A percentile compares a stretch with the other conserved stretches of the same genome.
Evolutionary conservation across 1,284 basidiomycete genomes (phyloP).

Genomic region (Mycena sp.): DNA sequence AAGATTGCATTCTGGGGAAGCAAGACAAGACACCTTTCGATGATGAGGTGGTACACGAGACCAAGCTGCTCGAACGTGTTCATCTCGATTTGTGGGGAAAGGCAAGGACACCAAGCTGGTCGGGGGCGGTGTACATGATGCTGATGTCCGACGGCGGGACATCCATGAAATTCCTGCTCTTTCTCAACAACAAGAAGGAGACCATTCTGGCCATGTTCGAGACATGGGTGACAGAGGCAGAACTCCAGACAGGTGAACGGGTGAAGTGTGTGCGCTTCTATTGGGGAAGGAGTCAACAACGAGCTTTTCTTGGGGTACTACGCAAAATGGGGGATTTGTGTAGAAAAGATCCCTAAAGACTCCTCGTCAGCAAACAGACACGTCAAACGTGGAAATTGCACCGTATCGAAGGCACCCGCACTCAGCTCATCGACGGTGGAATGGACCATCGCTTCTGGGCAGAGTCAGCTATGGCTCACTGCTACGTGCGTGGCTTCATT

Average conservation of each 20-base stretch:
- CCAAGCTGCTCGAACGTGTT: too few species aligned
- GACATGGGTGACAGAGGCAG: too few species aligned
- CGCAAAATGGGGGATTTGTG: slow-evolving; percentile 4
- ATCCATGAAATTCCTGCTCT: too few species aligned
- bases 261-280: slow-evolving; percentile 18
- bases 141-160: too few species aligned
- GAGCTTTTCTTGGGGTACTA: slow-evolving; percentile 17
- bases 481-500: slow-evolving; percentile 17
- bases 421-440: too few species aligned
- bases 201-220: slow-evolving; percentile 24
- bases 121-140: too few species aligned
- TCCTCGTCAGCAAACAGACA: too few species aligned
- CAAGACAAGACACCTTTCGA: background rate
- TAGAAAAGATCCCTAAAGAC: slow-evolving; percentile 28
- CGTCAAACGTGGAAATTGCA: too few species aligned
- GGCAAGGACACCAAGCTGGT: too few species aligned
- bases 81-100: too few species aligned
- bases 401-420: too few species aligned
- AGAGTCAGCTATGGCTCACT: slow-evolving; percentile 21
- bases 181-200: slow-evolving; percentile 21
- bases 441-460: slow-evolving; percentile 23
- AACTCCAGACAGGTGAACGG: slow-evolving; percentile 22
- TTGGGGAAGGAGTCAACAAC: slow-evolving; percentile 25
- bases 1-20: slow-evolving; percentile 21
- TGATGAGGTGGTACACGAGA: slow-evolving; percentile 1